Evolutionary conservation across 2,329 filamentous ascomycete species (phyloP), one percentile per base, ranked within the genome.

Genomic region (Pseudogymnoascus sp.): DNA sequence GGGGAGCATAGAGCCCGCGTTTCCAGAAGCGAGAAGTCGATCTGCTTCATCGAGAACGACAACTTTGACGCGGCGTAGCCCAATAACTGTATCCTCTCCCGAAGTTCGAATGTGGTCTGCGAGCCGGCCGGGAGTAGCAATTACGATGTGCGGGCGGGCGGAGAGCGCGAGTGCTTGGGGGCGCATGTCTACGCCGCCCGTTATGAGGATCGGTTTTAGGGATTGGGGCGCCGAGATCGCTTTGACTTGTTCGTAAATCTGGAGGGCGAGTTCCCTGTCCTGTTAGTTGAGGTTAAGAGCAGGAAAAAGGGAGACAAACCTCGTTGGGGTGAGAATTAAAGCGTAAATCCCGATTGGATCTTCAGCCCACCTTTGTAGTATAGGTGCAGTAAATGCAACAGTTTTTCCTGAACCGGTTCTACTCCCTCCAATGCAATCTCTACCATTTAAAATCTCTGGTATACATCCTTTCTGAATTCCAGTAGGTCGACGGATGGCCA

Each of bases 351-450:
- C 94, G 64, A 88, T 88, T 0, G 94, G 94, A 77, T 99, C 92
- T 71, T 92, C 84, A 2, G 93, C 86, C 92, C 92, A 97, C 74
- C 88, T 89, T 73, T 97, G 93, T 66, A 99, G 78, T 64, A 99
- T 96, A 0, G 94, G 94, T 8, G 92, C 91, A 0, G 93, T 90
- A 75, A 99, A 99, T 1, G 94, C 92, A 45, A 97, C 87, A 3
- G 94, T 99, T 78, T 99, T 99, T 76, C 94, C 94, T 11, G 93
- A 97, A 79, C 94, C 94, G 0, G 94, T 99, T 66, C 92, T 83
- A 72, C 91, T 96, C 38, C 92, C 92, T 72, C 94, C 94, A 69
- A 99, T 97, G 72, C 92, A 97, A 76, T 99, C 92, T 69, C 90
- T 83, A 5, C 94, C 94, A 69, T 91, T 88, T 35, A 99, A 75